Evolutionary conservation across 805 yeast genomes (phyloP), one percentile per base, ranked within the genome.

Genomic region (Metschnikowia hibisci): DNA sequence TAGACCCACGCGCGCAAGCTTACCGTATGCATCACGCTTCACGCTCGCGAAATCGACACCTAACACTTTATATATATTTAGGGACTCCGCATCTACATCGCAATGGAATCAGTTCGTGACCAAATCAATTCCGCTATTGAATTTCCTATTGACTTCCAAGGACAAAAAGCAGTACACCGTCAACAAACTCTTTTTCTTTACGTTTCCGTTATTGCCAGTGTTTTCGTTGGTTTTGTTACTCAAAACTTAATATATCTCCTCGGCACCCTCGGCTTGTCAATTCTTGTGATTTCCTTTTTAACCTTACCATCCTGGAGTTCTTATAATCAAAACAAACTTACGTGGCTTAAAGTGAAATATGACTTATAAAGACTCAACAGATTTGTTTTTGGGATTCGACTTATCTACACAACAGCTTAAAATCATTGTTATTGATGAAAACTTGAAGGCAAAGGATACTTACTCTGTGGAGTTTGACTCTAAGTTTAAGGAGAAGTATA

Each of bases 351-450:
- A 42, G 60, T 66, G 41, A 55, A 62, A 40, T 57, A 50, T 57
- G 58, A 47, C 51, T 49, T 52, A 41, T 49, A 43, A 47, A 20
- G 23, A 25, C 26, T 36, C 41, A 9, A 27, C 33, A 18, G 47
- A 39, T 31, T 46, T 51, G 35, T 81, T 64, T 56, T 62, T 86
- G 46, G 96, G 96, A 1, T 79, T 88, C 54, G 97, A 90, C 60
- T 71, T 90, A 22, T 87, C 96, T 1, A 89, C 96, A 12, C 97
- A 89, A 60, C 96, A 88, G 57, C 66, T 90, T 54, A 89, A 89
- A 61, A 76, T 86, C 34, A 74, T 88, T 33, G 82, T 83, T 20
- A 77, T 86, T 26, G 69, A 80, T 58, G 73, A 67, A 9, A 54
- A 67, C 8, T 66, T 88, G 43, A 64, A 72, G 29, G 80, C 80